These are phyloP conservation scores for Populus tremula DNA, from an alignment of 345 rosid species.

Conservation along the genomic window DNA sequence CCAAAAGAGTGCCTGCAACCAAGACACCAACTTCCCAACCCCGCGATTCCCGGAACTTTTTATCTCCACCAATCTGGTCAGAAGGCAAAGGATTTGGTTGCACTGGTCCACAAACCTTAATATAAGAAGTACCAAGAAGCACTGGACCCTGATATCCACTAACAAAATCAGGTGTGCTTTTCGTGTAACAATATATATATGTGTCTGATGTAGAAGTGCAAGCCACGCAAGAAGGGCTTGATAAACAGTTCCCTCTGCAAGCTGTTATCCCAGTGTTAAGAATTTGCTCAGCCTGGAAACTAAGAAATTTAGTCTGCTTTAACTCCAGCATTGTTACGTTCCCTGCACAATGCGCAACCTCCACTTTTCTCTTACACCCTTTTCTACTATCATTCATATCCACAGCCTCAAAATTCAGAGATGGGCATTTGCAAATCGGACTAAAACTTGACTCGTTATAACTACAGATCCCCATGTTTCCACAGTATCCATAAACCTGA, in stretches of 20 bases:
- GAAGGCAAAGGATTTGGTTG: slow-evolving; percentile 31
- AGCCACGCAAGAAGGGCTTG: slow-evolving; percentile 43
- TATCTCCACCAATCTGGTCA: slow-evolving; percentile 1
- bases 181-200: slow-evolving; percentile 52
- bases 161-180: slow-evolving; percentile 38
- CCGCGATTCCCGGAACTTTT: slow-evolving; percentile 23
- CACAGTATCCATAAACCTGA: slow-evolving; percentile 58
- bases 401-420: slow-evolving; percentile 50
- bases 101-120: slow-evolving; percentile 59
- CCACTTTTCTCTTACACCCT: slow-evolving; percentile 58
- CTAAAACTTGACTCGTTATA: slow-evolving; percentile 27
- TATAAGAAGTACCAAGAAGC: slow-evolving; percentile 49
- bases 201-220: slow-evolving; percentile 60
- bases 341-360: slow-evolving; percentile 44
- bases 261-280: slow-evolving; percentile 37
- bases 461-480: slow-evolving; percentile 57
- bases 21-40: slow-evolving; percentile 39
- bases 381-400: slow-evolving; percentile 45
- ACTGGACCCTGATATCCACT: slow-evolving; percentile 53
- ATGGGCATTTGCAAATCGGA: slow-evolving; percentile 61
- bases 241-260: slow-evolving; percentile 51
- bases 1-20: slow-evolving; percentile 30
- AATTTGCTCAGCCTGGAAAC: slow-evolving; percentile 31
- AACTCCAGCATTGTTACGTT: slow-evolving; percentile 48
- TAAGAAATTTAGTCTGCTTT: slow-evolving; percentile 38